Evolutionary conservation across 1,284 basidiomycete species (phyloP), one percentile per base, ranked within the genome.

Genomic region (Naganishia liquefaciens): DNA sequence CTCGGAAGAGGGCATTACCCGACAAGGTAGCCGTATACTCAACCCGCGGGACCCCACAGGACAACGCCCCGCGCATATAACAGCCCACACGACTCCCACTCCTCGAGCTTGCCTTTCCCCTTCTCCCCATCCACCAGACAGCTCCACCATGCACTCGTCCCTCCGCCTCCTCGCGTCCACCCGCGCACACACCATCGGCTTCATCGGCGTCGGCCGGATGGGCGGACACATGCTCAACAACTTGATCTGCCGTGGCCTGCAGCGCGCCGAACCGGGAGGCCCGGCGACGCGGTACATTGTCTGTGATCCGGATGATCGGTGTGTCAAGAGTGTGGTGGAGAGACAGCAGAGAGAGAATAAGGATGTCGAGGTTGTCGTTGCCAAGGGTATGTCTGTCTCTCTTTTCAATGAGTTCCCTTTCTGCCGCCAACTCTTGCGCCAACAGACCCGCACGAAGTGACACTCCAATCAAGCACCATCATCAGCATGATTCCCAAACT

Each of bases 401-500:
- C 9, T 6, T n/a, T 10, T 44, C 27, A 13, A 50, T n/a, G 49
- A 21, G 15, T 21, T 19, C 19, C 21, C 25, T 54, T 21, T 76
- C 55, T 42, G 43, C 40, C 50, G 15, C 55, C 28, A 21, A 25
- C 52, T 50, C 50, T 30, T n/a, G 25, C 23, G 23, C 25, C 15
- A 30, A 27, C 43, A 62, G 63, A 62, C 39, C 63, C 62, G 65
- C 62, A 63, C 70, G 88, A 89, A 70, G 87, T 88, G 7, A 80
- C 86, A 28, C 68, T 81, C 15, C 81, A 82, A 25, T 88, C 89
- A 17, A 80, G 83, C 44, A 88, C 85, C 10, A 82, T 93, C 51
- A 77, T 93, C 62, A 92, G 90, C 19, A 91, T 93, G 90, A 82
- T 93, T 6, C 91, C 91, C 0, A 91, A 91, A 1, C 90, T 90